A percentile compares a stretch with the other conserved stretches of the same genome.
Evolutionary conservation across 2,329 filamentous ascomycete species (phyloP).

Genomic region (Cercospora sp.): DNA sequence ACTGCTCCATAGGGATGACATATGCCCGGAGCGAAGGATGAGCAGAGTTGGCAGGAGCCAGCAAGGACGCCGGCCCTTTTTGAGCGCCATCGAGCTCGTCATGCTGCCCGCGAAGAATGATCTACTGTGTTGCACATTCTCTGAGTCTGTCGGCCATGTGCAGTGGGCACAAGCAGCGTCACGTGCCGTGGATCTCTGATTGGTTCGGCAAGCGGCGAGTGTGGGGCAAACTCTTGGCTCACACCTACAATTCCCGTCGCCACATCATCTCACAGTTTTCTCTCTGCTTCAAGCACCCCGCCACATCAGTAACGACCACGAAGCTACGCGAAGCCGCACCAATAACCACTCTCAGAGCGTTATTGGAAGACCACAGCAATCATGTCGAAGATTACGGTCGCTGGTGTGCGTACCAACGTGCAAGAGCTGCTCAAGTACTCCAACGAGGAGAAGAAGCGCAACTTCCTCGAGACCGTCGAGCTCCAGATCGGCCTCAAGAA

Average conservation of each 20-base stretch:
- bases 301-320: slow-evolving; percentile 15
- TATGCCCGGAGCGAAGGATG: not conserved
- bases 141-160: slow-evolving; percentile 8
- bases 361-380: slow-evolving; percentile 56
- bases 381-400: slow-evolving; percentile 81
- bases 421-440: slow-evolving; percentile 91
- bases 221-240: slow-evolving; percentile 14
- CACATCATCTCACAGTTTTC: slow-evolving; percentile 13
- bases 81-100: slow-evolving; percentile 23
- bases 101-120: not conserved
- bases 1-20: slow-evolving; percentile 14
- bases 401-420: slow-evolving; percentile 95
- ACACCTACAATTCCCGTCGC: slow-evolving; percentile 10
- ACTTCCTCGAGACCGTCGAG: slow-evolving; percentile 63
- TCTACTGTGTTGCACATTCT: not conserved
- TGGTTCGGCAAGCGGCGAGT: not conserved
- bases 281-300: slow-evolving; percentile 19
- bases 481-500: slow-evolving; percentile 89
- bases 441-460: slow-evolving; percentile 45
- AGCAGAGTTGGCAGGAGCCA: not conserved
- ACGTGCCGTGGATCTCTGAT: not conserved
- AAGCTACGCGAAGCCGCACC: slow-evolving; percentile 40
- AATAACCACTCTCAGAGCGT: slow-evolving; percentile 33
- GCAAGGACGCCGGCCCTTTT: slow-evolving; percentile 16
- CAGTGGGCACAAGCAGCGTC: not conserved